Evolutionary conservation across 495 filamentous ascomycete species (phyloP).

Genomic region (Penicillium canariense): DNA sequence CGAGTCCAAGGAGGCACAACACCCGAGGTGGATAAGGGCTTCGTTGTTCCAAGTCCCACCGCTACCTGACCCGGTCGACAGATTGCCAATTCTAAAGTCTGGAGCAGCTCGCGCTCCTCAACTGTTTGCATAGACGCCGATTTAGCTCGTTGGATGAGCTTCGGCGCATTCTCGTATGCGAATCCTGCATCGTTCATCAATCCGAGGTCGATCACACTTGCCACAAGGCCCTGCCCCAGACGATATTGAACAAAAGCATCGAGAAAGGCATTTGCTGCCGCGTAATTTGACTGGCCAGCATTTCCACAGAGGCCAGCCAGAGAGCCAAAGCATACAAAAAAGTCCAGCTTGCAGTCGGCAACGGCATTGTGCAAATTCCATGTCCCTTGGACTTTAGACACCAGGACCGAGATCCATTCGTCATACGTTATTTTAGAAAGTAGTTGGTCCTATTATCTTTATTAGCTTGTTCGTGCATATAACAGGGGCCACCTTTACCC

Average conservation of each 20-base stretch:
- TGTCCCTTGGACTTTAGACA: slow-evolving; percentile 6
- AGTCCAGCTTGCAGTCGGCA: neutral
- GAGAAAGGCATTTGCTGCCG: slow-evolving; percentile 3
- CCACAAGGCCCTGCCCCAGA: neutral
- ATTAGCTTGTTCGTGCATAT: neutral
- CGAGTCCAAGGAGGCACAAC: neutral
- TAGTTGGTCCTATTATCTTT: neutral
- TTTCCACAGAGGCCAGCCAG: neutral
- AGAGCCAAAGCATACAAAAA: slow-evolving; percentile 7
- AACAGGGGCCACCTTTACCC: slow-evolving; percentile 4
- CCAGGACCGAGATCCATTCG: neutral
- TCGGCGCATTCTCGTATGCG: neutral
- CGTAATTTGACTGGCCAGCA: slow-evolving; percentile 4
- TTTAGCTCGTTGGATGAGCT: neutral
- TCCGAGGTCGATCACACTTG: slow-evolving; percentile 2
- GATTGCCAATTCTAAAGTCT: neutral
- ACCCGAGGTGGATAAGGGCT: neutral
- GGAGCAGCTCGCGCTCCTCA: neutral
- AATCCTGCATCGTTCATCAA: slow-evolving; percentile 1
- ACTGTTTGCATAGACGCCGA: neutral
- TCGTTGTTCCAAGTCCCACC: neutral
- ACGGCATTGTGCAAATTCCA: slow-evolving; percentile 10
- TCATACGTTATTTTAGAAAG: neutral
- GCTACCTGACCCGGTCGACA: neutral
- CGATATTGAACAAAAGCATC: slow-evolving; percentile 5